Evolutionary conservation across 169 alveolate species (phyloP).

Genomic region (Eimeria maxima): DNA sequence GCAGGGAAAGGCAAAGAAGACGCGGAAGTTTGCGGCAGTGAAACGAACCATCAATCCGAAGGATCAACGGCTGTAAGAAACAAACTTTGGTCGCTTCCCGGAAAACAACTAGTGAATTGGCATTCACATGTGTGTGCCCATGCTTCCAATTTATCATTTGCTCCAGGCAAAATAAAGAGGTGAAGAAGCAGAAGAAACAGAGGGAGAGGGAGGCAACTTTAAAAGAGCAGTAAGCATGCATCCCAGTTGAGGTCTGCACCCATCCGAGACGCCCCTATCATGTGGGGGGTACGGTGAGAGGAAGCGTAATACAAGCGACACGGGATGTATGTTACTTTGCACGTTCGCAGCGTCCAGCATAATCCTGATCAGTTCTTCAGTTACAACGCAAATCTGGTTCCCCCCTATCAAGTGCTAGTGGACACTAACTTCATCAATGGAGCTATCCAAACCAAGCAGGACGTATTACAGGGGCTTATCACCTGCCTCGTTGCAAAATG

Average conservation of each 20-base stretch:
- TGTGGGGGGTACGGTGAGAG: background rate
- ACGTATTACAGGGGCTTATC: constrained; percentile 97
- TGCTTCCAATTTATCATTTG: background rate
- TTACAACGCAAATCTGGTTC: constrained; percentile 87
- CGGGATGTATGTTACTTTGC: background rate
- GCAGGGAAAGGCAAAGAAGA: constrained; percentile 90
- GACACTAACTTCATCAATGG: constrained; percentile 99
- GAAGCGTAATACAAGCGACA: background rate
- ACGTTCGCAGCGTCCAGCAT: constrained; percentile 78
- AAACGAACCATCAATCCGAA: constrained; percentile 94
- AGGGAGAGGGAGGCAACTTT: constrained; percentile 59
- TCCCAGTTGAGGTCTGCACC: background rate
- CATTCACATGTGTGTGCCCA: background rate
- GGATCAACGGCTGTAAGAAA: constrained; percentile 87
- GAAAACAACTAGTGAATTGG: background rate
- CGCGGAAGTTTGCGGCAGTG: constrained; percentile 96
- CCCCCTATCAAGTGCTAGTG: constrained; percentile 91
- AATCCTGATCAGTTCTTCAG: constrained; percentile 84
- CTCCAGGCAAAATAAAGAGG: constrained; percentile 74
- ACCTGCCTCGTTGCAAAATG: constrained; percentile 98
- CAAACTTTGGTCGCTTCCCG: background rate
- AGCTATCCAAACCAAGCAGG: constrained; percentile 98
- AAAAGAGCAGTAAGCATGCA: constrained; percentile 74
- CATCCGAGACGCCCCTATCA: background rate
- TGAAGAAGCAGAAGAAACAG: constrained; percentile 70